Conservation (phyloP, 345 rosid species). For the Diplotaxis tenuifolia region DNA sequence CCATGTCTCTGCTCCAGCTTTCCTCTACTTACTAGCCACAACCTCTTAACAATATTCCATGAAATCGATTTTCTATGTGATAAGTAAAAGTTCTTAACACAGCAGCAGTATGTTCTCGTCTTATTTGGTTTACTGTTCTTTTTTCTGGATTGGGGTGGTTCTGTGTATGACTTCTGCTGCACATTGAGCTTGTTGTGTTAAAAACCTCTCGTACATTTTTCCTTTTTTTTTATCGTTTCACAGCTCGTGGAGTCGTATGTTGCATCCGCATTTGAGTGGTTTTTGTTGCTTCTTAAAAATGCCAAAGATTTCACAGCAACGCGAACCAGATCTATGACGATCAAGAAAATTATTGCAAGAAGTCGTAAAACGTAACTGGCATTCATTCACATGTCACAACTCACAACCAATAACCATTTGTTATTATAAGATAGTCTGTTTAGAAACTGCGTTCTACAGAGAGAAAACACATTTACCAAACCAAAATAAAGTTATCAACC, state of each 20-base stretch:
- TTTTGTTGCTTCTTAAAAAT: too few relatives aligned
- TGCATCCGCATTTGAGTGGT: background rate
- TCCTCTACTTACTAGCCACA: constrained; percentile 62
- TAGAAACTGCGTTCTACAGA: background rate
- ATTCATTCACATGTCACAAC: background rate
- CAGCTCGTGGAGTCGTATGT: background rate
- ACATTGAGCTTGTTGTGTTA: too few relatives aligned
- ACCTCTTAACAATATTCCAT: constrained; percentile 65
- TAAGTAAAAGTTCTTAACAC: too few relatives aligned
- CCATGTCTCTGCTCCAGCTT: constrained; percentile 67
- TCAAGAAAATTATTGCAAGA: background rate
- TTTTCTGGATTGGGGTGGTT: too few relatives aligned
- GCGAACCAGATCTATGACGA: background rate
- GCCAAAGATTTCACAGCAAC: too few relatives aligned
- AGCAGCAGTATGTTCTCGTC: too few relatives aligned
- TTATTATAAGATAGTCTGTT: background rate
- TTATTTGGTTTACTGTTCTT: too few relatives aligned
- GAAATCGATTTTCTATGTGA: constrained; percentile 37
- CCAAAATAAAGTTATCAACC: background rate
- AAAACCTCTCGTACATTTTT: too few relatives aligned
- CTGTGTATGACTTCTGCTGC: too few relatives aligned
- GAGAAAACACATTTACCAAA: background rate
- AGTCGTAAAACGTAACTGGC: background rate
- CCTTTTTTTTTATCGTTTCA: too few relatives aligned
- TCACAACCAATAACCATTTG: background rate